Evolutionary conservation across 179 eudicot species (phyloP), one percentile per base, ranked within the genome.

Genomic region (Silene coronaria): DNA sequence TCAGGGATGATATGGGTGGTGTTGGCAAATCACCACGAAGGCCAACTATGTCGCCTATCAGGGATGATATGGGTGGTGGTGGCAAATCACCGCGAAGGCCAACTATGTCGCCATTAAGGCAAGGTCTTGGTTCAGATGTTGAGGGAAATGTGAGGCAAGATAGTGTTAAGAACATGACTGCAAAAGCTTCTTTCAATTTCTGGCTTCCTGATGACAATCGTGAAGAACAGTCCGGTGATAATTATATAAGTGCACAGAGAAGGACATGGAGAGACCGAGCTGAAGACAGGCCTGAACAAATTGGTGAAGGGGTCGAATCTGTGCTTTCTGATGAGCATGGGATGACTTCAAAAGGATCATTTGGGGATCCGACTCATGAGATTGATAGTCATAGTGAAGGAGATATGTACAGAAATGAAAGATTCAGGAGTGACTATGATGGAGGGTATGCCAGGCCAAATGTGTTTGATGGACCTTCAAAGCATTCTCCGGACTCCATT

Each of bases 401-500:
- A 30, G 81, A 72, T 61, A 72, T 27, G 57, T 46, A 27, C 13
- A 70, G 72, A 78, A 82, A 85, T 66, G 9, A 19, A 71, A 76
- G 86, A 75, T 80, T 66, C 30, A 82, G 82, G 77, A 48, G 30
- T 75, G 80, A 79, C 10, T 51, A 76, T 76, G 75, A 27, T 63
- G 73, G 77, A 13, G 80, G 77, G 48, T 60, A 84, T 72, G 73
- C 61, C 38, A 84, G 79, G 72, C 68, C 51, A 64, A 73, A 86
- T 79, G 70, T 64, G 32, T 81, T 76, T 73, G 89, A 87, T 65
- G 88, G 86, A 70, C 75, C 86, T 67, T 86, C 92, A 34, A 77
- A 27, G 67, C 76, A 84, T 78, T 73, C 14, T 76, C 74, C 32
- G 23, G 74, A 74, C 61, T 66, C 80, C 62, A 70, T 46, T 42